Base-by-base conservation (phyloP, 2,329 filamentous ascomycete genomes). In the Onygena corvina region DNA sequence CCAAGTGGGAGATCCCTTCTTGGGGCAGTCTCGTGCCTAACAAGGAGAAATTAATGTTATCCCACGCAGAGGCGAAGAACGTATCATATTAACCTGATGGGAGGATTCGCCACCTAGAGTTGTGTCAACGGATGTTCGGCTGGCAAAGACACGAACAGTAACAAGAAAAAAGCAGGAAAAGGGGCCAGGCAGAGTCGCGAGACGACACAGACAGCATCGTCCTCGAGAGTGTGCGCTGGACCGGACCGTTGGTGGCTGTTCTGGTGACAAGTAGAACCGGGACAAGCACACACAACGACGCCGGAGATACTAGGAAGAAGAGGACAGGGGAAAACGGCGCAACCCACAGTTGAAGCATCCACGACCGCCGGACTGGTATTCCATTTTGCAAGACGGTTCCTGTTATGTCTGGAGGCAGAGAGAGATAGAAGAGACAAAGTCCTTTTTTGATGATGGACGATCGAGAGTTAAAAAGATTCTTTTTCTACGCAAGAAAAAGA, bases 21-120 rank as follows among this genome's bases (percentile, higher is more conserved):
- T 86, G 63, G 86, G 86, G 77, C 86, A 92, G 64, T 90, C 85
- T 63, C 85, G 84, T 63, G 85, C 84, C 84, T 87, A 58, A 55
- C 49, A 50, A 50, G 50, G 40, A 42, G 47, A 53, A 45, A 53
- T 56, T 53, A 55, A 54, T 50, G 47, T 38, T 51, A 49, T 54
- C 46, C 49, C 49, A 48, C 45, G 47, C 52, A 40, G 35, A 52
- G 46, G 46, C 40, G 48, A 49, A 52, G 51, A 57, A 53, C 53
- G 56, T 59, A 61, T 71, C 52, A 57, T 61, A 62, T 72, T 72
- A 82, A 84, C 81, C 81, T 86, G 82, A 68, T 87, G 84, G 60
- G 77, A 78, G 58, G 77, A 74, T 67, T 83, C 80, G 69, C 83
- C 83, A 72, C 83, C 83, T 86, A 67, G 50, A 52, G 46, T 55